These are phyloP conservation scores for Dianthus caryophyllus DNA, from an alignment of 148 eudicot genomes.

Conservation along the genomic window DNA sequence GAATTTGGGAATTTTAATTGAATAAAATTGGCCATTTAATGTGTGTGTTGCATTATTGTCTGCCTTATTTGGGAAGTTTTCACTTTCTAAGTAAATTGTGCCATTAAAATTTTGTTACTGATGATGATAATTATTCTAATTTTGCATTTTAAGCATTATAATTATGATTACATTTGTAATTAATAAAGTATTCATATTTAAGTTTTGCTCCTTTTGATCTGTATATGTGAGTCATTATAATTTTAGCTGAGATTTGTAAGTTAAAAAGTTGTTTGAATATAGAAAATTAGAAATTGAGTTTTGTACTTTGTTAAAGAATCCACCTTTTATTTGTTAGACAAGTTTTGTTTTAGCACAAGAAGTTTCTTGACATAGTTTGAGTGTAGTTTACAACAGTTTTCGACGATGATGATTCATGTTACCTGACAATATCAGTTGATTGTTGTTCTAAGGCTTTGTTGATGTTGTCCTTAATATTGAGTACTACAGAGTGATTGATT, in stretches of 20 bases:
- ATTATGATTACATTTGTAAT: neutral
- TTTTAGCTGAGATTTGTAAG: neutral
- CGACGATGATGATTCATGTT: too few species aligned
- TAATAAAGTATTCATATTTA: neutral
- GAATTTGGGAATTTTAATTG: constrained; percentile 10
- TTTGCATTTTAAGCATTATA: constrained; percentile 13
- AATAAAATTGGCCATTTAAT: neutral
- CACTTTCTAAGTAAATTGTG: constrained; percentile 4
- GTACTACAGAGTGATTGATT: too few species aligned
- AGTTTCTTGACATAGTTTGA: neutral
- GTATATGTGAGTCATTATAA: neutral
- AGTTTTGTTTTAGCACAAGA: neutral
- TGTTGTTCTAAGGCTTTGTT: too few species aligned
- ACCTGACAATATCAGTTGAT: too few species aligned
- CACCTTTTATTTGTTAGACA: neutral
- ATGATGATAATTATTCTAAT: neutral
- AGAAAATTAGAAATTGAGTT: neutral
- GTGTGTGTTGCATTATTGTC: constrained; percentile 9
- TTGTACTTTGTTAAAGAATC: neutral
- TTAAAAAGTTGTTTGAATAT: neutral
- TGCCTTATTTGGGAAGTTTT: constrained; percentile 25
- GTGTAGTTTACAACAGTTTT: too few species aligned
- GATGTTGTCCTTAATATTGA: too few species aligned
- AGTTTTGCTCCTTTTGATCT: neutral
- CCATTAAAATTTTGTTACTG: neutral